Percentiles rank a stretch among this genome's conserved stretches.
Conservation (phyloP, 1,284 basidiomycete species). For the Butyriboletus appendiculatus region DNA sequence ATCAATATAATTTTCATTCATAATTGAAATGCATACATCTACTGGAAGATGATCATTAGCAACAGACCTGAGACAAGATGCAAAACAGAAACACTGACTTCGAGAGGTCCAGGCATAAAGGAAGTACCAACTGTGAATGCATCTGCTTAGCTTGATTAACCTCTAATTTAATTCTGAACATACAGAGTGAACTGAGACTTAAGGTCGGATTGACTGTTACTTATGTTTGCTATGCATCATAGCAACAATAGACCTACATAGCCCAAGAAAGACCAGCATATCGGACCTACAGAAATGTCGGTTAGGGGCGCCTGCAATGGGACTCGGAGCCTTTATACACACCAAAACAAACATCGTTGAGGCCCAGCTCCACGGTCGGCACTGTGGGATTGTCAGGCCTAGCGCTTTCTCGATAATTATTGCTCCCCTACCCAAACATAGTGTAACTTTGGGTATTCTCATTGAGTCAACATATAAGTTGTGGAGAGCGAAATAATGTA, state of each 20-base stretch:
- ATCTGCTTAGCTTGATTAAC: background rate
- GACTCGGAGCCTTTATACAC: background rate
- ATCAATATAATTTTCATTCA: background rate
- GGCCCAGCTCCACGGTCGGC: slow-evolving; percentile 8
- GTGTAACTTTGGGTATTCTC: background rate
- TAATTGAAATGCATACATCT: slow-evolving; percentile 6
- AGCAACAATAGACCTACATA: slow-evolving; percentile 5
- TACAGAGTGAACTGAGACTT: background rate
- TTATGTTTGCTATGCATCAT: background rate
- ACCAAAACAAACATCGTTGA: slow-evolving; percentile 11
- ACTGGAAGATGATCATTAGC: background rate
- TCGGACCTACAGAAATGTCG: slow-evolving; percentile 3
- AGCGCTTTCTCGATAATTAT: no score
- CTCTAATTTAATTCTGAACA: background rate
- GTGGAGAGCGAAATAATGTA: background rate
- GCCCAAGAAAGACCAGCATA: slow-evolving; percentile 8
- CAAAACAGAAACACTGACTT: background rate
- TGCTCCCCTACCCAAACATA: slow-evolving; percentile 15
- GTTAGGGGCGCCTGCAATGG: background rate
- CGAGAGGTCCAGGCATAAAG: background rate
- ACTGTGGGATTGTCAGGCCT: background rate
- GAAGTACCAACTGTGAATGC: background rate
- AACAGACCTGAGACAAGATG: background rate
- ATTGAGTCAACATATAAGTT: background rate
- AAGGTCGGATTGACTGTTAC: background rate